Base-by-base conservation (phyloP, 306 rosid species). In the Cucumis melo region DNA sequence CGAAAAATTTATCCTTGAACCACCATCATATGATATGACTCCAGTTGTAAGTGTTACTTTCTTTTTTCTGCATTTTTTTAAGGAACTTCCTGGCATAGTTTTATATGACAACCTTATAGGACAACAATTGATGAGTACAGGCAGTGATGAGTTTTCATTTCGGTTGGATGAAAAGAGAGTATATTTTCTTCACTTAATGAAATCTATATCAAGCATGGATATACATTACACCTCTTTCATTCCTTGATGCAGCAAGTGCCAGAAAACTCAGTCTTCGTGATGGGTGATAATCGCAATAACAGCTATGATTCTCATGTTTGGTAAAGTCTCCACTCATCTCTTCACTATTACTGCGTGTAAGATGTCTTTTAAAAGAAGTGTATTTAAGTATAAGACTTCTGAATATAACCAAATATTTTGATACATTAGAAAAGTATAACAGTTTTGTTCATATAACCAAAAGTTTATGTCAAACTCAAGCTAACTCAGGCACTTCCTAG, bases 201-300 rank as follows among this genome's bases (percentile, higher is more conserved):
- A 51, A 51, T 16, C 60, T 27, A 23, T 46, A 70, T 46, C 75
- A 12, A 70, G 21, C 57, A 21, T 44, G 51, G 56, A 59, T 58
- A 81, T 8, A 79, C 63, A 32, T 63, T 46, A 60, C 62, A 80
- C 42, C 80, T 53, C 76, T 80, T 62, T 8, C 21, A 68, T 50
- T 75, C 59, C 78, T 57, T 51, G 8, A 80, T 70, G 81, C 87
- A 95, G 99, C 88, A 83, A 48, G 98, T 95, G 44, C 98, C 99
- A 6, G 89, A 95, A 73, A 87, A 89, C 72, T 83, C 85, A 5
- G 96, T 95, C 10, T 94, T 95, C 80, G 99, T 92, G 85, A 95
- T 95, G 99, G 99, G 98, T 41, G 99, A 95, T 84, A 95, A 95
- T 84, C 92, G 99, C 80, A 95, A 95, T 74, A 95, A 95, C 87